These are phyloP conservation scores for Microdochium paspali DNA, from an alignment of 2,329 filamentous ascomycete genomes.

Conservation along the genomic window DNA sequence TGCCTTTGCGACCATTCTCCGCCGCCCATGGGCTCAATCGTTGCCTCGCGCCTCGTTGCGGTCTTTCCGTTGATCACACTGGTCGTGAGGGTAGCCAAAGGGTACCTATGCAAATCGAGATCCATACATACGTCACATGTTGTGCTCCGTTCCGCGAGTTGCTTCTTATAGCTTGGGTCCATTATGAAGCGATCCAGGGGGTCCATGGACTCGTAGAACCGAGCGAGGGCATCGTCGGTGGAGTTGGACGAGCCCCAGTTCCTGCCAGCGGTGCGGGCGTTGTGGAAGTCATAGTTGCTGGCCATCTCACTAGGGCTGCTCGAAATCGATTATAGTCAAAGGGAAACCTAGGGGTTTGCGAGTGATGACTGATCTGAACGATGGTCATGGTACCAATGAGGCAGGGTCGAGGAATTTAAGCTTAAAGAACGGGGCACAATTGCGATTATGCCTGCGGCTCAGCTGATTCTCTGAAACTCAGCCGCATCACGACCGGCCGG, in stretches of 20 bases:
- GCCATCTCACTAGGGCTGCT: no score
- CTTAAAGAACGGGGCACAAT: neutral
- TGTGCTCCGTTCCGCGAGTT: neutral
- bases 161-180: neutral
- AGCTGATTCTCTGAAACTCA: no score
- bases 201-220: neutral
- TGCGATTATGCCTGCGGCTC: neutral
- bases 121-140: neutral
- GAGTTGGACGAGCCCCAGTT: neutral
- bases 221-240: neutral
- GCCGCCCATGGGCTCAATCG: neutral
- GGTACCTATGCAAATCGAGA: neutral
- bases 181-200: neutral
- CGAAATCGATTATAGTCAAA: no score
- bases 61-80: neutral
- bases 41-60: neutral
- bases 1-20: neutral
- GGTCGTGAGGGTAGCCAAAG: neutral
- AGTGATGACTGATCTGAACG: no score
- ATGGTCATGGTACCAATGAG: no score
- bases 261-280: no score
- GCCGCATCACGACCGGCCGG: no score
- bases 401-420: no score
- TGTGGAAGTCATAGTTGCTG: no score
- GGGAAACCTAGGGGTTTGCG: no score